A percentile compares a stretch with the other conserved stretches of the same genome.
Conservation (phyloP, 441 rosid genomes). For the Hura crepitans region DNA sequence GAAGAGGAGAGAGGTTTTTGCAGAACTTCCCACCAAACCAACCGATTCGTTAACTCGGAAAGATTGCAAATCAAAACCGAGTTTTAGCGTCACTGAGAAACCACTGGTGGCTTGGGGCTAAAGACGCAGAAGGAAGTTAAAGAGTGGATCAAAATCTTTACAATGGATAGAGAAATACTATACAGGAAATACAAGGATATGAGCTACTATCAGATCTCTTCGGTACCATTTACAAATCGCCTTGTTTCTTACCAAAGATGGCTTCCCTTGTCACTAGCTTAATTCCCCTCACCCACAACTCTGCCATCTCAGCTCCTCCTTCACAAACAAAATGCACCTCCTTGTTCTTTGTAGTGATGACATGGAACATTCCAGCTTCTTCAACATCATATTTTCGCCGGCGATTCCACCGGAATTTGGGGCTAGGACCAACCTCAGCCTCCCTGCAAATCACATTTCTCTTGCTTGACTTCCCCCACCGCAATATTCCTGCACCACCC, state of each 20-base stretch:
- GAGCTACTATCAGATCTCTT: neutral
- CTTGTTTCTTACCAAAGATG: conserved; percentile 31
- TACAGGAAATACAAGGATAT: neutral
- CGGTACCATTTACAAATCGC: neutral
- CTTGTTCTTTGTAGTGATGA: conserved; percentile 58
- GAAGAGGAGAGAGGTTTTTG: too few relatives aligned
- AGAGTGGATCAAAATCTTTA: too few relatives aligned
- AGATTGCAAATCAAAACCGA: too few relatives aligned
- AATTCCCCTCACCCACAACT: conserved; percentile 90
- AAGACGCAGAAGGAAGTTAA: too few relatives aligned
- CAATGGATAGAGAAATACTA: neutral
- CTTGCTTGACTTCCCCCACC: conserved; percentile 71
- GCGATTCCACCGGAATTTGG: conserved; percentile 45
- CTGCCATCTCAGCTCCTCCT: conserved; percentile 67
- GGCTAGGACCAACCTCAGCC: conserved; percentile 59
- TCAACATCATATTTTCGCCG: conserved; percentile 37
- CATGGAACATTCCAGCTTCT: conserved; percentile 63
- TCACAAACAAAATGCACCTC: conserved; percentile 78
- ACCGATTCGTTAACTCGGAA: too few relatives aligned
- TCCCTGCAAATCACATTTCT: conserved; percentile 64
- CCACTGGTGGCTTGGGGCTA: too few relatives aligned
- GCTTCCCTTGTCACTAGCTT: conserved; percentile 63
- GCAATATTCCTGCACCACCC: conserved; percentile 43
- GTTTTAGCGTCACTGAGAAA: too few relatives aligned
- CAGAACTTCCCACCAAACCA: too few relatives aligned